Base-by-base conservation (phyloP, 2,329 filamentous ascomycete genomes). In the Xylariaceae sp. region DNA sequence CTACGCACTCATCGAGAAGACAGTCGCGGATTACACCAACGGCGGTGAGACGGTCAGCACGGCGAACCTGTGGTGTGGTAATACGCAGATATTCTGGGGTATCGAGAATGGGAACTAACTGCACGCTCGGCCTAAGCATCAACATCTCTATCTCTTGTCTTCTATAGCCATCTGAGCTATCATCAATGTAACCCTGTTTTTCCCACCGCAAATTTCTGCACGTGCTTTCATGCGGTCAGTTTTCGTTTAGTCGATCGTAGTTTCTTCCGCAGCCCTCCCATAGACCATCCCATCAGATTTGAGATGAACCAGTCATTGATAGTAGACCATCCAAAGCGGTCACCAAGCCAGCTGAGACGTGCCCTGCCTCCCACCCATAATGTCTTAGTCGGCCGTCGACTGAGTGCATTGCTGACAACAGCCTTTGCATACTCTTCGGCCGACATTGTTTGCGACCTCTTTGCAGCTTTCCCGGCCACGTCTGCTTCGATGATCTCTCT, bases 291-390 rank as follows among this genome's bases (percentile, higher is more conserved):
- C 18, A 50, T 51, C 20, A 56, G 50, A 33, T 55, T 54, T n/a
- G 30, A 32, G 21, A 62, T 52, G 32, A 62, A 29, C 54, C 50
- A 50, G 41, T 62, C 59, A 18, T 30, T 29, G 11, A 54, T 32
- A 20, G 45, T 46, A 11, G 47, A 41, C 40, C 43, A 47, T 10
- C 51, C 47, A n/a, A 62, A 45, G 6, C 41, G 43, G 21, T 30
- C 20, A 3, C 40, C 52, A 4, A 57, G 7, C 57, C 58, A 58
- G 46, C 32, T 33, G 7, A 53, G 11, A 13, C 16, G 35, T n/a
- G 55, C 30, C 23, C 24, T 27, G 6, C 52, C 50, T 11, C 59
- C 59, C n/a, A 60, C 23, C 57, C 57, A 62, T 32, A 60, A 18
- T 2, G 41, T 52, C 29, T 51, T 50, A 2, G 37, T 48, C 13